phyloP scores from a whole-genome alignment of 2,329 filamentous ascomycete genomes.

The Ceratocystis lukuohia region DNA sequence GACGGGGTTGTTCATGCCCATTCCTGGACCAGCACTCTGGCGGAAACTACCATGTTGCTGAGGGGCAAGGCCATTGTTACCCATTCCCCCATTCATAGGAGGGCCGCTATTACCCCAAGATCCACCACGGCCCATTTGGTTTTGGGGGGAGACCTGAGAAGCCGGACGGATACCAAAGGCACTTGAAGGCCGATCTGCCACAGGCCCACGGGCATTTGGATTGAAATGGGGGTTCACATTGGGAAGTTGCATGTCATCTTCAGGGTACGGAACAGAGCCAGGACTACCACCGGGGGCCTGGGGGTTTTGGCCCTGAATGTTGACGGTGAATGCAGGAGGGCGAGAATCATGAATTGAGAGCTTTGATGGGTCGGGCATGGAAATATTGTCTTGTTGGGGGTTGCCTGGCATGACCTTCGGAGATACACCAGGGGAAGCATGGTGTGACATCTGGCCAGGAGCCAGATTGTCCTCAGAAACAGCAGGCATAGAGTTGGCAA shows the following conservation, averaged over 20 bases:
- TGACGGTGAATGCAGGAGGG: conserved; percentile 39
- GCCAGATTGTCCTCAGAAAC: conserved; percentile 32
- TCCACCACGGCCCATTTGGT: conserved; percentile 18
- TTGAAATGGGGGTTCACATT: conserved; percentile 31
- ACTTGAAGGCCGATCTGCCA: conserved; percentile 37
- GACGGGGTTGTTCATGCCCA: conserved; percentile 9
- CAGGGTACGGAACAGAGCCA: conserved; percentile 41
- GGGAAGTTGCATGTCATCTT: conserved; percentile 33
- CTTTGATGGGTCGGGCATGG: conserved; percentile 30
- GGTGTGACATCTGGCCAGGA: conserved; percentile 21
- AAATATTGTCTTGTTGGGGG: conserved; percentile 18
- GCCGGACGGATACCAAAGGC: conserved; percentile 42
- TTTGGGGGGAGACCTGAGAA: conserved; percentile 11
- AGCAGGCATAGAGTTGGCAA: conserved; percentile 32
- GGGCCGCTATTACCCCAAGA: conserved; percentile 11
- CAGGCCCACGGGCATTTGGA: conserved; percentile 36
- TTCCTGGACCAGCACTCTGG: conserved; percentile 16
- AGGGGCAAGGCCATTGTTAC: conserved; percentile 8
- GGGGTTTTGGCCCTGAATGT: conserved; percentile 29
- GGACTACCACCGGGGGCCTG: conserved; percentile 23
- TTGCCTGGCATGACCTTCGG: conserved; percentile 21
- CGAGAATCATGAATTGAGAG: conserved; percentile 26
- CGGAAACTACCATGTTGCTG: conserved; percentile 14
- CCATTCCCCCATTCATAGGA: conserved; percentile 7
- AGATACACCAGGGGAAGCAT: conserved; percentile 18